These are phyloP conservation scores for Mrakia blollopis DNA, from an alignment of 768 basidiomycete species.

Conservation along the genomic window DNA sequence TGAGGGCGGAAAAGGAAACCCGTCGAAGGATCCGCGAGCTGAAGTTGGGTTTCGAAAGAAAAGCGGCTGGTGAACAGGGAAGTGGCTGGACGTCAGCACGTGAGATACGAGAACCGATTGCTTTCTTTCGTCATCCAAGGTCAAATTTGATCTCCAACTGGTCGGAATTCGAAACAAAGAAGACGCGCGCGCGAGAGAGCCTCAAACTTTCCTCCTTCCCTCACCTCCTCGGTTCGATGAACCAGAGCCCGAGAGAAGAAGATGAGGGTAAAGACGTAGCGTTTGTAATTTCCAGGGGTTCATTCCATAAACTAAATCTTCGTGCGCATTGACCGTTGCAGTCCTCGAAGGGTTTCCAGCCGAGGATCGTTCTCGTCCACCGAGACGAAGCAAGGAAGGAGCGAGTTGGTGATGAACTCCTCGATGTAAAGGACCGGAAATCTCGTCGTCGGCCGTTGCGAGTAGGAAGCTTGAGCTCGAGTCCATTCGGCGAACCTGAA, in stretches of 20 bases:
- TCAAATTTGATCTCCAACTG: no score
- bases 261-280: no score
- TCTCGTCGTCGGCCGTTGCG: conserved; percentile 16
- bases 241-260: no score
- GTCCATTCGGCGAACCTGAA: conserved; percentile 32
- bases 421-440: conserved; percentile 33
- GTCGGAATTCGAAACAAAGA: no score
- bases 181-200: no score
- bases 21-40: no score
- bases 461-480: conserved; percentile 23
- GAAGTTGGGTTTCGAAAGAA: no score
- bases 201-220: background rate
- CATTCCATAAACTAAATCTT: conserved; percentile 12
- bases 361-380: conserved; percentile 22
- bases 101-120: no score
- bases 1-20: no score
- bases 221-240: background rate
- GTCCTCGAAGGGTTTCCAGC: conserved; percentile 6
- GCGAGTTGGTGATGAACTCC: conserved; percentile 31
- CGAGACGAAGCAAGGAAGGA: conserved; percentile 26
- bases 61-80: no score
- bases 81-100: no score
- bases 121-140: no score
- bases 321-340: conserved; percentile 22
- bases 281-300: background rate